Evolutionary conservation across 768 basidiomycete species (phyloP).

Genomic region (Panellus pusillus): DNA sequence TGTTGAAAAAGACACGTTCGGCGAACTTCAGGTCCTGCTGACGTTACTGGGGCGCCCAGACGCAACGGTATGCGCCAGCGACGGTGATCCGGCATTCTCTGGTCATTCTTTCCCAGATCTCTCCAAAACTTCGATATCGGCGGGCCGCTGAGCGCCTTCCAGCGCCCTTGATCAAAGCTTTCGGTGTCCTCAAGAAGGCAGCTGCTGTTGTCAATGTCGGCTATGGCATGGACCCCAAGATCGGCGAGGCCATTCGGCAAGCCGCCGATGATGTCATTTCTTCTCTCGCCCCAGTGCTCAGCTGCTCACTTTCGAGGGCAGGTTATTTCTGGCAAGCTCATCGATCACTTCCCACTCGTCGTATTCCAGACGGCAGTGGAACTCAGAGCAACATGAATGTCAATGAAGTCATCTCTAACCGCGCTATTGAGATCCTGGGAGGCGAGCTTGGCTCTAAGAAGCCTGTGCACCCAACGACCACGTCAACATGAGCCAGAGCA

Average conservation of each 20-base stretch:
- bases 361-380: slow-evolving; percentile 99
- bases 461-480: slow-evolving; percentile 99
- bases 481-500: slow-evolving; percentile 98
- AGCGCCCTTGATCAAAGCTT: slow-evolving; percentile 94
- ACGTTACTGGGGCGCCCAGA: slow-evolving; percentile 98
- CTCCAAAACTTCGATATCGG: slow-evolving; percentile 99
- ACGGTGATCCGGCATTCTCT: background rate
- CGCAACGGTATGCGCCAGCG: slow-evolving; percentile 66
- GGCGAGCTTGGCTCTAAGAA: slow-evolving; percentile 94
- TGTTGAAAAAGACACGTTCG: slow-evolving; percentile 91
- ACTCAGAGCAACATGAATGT: slow-evolving; percentile 99
- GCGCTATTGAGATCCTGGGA: slow-evolving; percentile 95
- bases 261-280: slow-evolving; percentile 88
- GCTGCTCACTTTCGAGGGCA: slow-evolving; percentile 31
- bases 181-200: slow-evolving; percentile 96
- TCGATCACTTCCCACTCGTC: slow-evolving; percentile 95
- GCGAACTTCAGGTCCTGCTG: slow-evolving; percentile 87
- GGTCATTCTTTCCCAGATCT: slow-evolving; percentile 49
- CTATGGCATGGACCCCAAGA: slow-evolving; percentile 88
- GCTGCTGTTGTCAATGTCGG: slow-evolving; percentile 86
- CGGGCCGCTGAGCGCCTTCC: slow-evolving; percentile 90
- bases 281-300: background rate
- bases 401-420: slow-evolving; percentile 98
- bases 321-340: slow-evolving; percentile 95
- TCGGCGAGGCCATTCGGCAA: slow-evolving; percentile 85